A percentile compares a stretch with the other conserved stretches of the same genome.
Evolutionary conservation across 805 yeast species (phyloP).

Genomic region (Candida broadrunensis): DNA sequence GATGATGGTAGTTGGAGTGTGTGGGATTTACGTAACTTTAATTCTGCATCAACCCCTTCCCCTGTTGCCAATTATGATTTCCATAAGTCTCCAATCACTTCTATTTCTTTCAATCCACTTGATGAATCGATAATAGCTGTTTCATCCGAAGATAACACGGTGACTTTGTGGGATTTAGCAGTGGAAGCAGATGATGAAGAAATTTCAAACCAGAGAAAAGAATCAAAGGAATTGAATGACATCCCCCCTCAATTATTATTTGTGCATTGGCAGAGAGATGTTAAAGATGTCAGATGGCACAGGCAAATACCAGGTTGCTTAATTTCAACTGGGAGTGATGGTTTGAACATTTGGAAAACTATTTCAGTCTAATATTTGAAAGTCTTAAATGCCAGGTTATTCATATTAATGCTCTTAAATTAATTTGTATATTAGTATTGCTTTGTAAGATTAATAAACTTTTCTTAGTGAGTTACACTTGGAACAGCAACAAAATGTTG

Average conservation of each 20-base stretch:
- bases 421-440: not conserved
- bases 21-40: constrained; percentile 92
- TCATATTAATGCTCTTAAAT: not conserved
- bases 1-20: constrained; percentile 98
- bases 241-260: constrained; percentile 94
- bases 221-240: constrained; percentile 74
- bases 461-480: too few species aligned
- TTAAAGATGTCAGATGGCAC: constrained; percentile 98
- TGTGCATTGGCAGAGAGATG: constrained; percentile 98
- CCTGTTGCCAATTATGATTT: constrained; percentile 95
- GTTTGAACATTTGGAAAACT: constrained; percentile 93
- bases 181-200: constrained; percentile 99
- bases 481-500: too few species aligned
- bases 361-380: constrained; percentile 67
- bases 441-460: not conserved
- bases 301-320: constrained; percentile 94
- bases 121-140: constrained; percentile 97
- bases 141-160: constrained; percentile 94
- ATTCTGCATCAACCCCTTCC: constrained; percentile 51
- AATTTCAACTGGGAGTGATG: constrained; percentile 93
- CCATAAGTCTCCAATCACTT: constrained; percentile 91
- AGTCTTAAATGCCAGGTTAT: not conserved
- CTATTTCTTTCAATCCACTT: constrained; percentile 89
- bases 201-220: constrained; percentile 78
- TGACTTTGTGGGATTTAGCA: constrained; percentile 95